Evolutionary conservation across 257 asterid genomes (phyloP), one percentile per base, ranked within the genome.

Genomic region (Lavandula angustifolia): DNA sequence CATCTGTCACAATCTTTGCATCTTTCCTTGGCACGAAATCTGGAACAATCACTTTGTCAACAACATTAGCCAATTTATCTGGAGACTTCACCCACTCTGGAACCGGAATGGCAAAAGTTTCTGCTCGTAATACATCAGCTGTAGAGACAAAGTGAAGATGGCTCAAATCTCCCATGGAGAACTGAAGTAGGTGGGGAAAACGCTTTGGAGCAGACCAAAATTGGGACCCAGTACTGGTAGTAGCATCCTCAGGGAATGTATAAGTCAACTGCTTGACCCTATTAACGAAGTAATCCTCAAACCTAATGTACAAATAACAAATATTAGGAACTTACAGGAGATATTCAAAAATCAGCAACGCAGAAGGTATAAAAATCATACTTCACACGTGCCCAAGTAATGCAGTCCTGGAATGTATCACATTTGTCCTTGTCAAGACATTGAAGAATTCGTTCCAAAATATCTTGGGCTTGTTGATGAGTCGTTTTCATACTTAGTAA

Each of bases 201-300:
- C 97, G 76, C 75, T 91, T 91, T 4, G 97, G 97, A 35, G 97
- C 92, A 11, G 96, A 87, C 97, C 97, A 91, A 55, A 91, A 87
- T 40, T 85, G 97, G 57, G 88, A 78, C 52, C 96, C 97, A 22
- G 83, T 78, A 71, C 95, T 85, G 40, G 92, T 91, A 29, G 82
- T 70, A 64, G 97, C 84, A 75, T 91, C 90, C 75, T 91, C 97
- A 2, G 96, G 97, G 66, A 91, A 91, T 47, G 95, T 91, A 71
- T 60, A 91, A 17, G 81, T 84, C 74, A 91, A 76, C 69, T 87
- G 96, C 82, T 87, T 85, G 63, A 91, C 89, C 51, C 94, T 78
- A 72, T 84, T 81, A 1, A 83, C 70, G 75, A 84, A 91, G 78
- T 87, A 87, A 68, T 91, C 97, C 69, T 87, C 97, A 48, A 91